Percentiles rank a stretch among this genome's conserved stretches.
Conservation (phyloP, 805 yeast species). For the Candida ulmi region DNA sequence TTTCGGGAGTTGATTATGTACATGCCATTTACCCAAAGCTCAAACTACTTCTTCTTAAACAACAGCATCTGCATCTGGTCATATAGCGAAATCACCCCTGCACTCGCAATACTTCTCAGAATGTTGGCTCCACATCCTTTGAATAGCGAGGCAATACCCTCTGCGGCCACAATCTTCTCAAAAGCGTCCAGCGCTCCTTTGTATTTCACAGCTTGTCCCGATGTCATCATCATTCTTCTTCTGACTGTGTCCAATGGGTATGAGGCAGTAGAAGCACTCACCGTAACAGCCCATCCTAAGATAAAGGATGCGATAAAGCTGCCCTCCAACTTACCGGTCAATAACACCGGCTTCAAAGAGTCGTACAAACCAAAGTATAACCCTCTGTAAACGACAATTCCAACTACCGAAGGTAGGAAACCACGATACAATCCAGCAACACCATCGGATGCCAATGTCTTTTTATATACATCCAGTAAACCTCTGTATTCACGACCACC, state of each 20-base stretch:
- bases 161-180: slow-evolving; percentile 83
- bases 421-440: slow-evolving; percentile 96
- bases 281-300: slow-evolving; percentile 93
- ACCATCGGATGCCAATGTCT: slow-evolving; percentile 91
- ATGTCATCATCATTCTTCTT: slow-evolving; percentile 99
- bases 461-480: slow-evolving; percentile 86
- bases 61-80: slow-evolving; percentile 88
- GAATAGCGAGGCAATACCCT: slow-evolving; percentile 85
- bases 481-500: slow-evolving; percentile 95
- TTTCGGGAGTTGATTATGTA: not conserved
- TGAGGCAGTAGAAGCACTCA: slow-evolving; percentile 94
- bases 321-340: slow-evolving; percentile 88
- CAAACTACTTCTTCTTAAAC: slow-evolving; percentile 93
- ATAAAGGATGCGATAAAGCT: slow-evolving; percentile 88
- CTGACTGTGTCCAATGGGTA: slow-evolving; percentile 96
- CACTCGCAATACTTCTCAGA: slow-evolving; percentile 98
- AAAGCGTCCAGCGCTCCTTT: slow-evolving; percentile 87
- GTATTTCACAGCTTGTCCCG: slow-evolving; percentile 95
- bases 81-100: slow-evolving; percentile 94
- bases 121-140: slow-evolving; percentile 98
- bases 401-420: slow-evolving; percentile 92
- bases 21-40: no score
- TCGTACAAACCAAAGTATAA: slow-evolving; percentile 93
- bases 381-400: slow-evolving; percentile 97
- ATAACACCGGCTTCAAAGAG: slow-evolving; percentile 85